These are phyloP conservation scores for Globisporangium yorkense DNA, from an alignment of 352 stramenopile species.

Conservation along the genomic window DNA sequence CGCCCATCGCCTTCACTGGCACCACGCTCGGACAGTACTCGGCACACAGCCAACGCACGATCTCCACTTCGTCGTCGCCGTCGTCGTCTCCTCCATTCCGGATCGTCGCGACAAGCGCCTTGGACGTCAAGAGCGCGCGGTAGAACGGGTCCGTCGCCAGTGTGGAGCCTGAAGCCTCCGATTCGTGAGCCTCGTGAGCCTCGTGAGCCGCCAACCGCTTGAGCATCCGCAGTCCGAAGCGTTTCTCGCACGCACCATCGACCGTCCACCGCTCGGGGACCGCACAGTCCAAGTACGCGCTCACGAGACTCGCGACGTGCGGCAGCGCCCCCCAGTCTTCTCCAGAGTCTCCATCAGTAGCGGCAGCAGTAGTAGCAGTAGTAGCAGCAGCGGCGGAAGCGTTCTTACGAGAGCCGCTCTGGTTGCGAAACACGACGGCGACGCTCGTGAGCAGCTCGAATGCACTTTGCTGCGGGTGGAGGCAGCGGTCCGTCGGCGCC, in stretches of 20 bases:
- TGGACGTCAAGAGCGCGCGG: not conserved
- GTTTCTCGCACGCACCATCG: too few relatives aligned
- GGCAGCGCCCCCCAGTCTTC: not conserved
- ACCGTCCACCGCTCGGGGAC: not conserved
- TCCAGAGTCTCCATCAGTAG: too few relatives aligned
- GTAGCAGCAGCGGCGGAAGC: too few relatives aligned
- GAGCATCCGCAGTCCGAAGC: too few relatives aligned
- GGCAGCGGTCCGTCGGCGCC: too few relatives aligned
- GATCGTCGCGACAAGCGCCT: not conserved
- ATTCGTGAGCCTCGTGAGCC: not conserved
- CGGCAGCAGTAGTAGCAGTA: too few relatives aligned
- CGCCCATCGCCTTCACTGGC: not conserved
- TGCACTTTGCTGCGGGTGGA: too few relatives aligned
- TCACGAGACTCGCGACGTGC: not conserved
- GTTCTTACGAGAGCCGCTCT: not conserved
- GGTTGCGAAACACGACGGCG: not conserved
- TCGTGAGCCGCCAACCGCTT: too few relatives aligned
- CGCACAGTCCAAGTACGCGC: not conserved
- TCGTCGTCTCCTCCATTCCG: too few relatives aligned
- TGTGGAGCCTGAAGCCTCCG: not conserved
- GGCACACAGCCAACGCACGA: not conserved
- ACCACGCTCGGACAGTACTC: not conserved
- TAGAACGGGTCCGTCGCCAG: not conserved
- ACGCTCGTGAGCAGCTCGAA: not conserved
- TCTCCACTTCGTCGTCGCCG: not conserved